Evolutionary conservation across 140 eudicot genomes (phyloP), one percentile per base, ranked within the genome.

Genomic region (Stevia rebaudiana): DNA sequence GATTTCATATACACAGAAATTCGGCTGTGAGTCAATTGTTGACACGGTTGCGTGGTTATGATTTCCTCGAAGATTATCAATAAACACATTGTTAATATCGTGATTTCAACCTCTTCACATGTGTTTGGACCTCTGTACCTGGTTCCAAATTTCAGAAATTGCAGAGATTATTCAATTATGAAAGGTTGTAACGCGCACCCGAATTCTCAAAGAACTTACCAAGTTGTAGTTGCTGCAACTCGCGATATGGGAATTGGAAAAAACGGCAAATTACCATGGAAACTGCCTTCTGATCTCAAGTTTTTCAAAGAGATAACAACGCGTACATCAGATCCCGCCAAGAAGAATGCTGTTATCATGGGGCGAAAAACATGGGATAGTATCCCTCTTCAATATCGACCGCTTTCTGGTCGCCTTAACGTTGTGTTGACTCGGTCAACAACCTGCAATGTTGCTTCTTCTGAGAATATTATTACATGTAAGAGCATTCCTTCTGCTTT

Each of bases 191-290:
- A 49, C 11, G 19, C 18, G 37, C 61, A 35, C 21, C 69, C 78
- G 19, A 52, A 41, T 16, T 25, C 72, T 8, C 73, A 39, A 28
- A 77, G 84, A 69, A 87, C 75, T 15, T 83, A 83, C 77, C 91
- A 84, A 61, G 84, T 87, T 60, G 91, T 87, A 30, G 91, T 83
- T 16, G 95, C 95, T 83, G 95, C 95, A 58, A 87, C 95, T 46
- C 73, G 63, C 18, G 77, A 74, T 23, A 76, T 87, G 86, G 91
- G 95, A 25, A 87, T 87, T 19, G 89, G 89, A 21, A 80, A 80
- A 70, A 78, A 83, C 42, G 95, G 87, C 61, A 86, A 77, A 35
- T 79, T 84, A 51, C 95, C 95, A 7, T 87, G 95, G 95, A 81
- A 51, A 40, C 65, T 84, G 77, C 92, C 95, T 31, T 75, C 89